Base-by-base conservation (phyloP, 352 stramenopile species). In the Phytophthora constricta region DNA sequence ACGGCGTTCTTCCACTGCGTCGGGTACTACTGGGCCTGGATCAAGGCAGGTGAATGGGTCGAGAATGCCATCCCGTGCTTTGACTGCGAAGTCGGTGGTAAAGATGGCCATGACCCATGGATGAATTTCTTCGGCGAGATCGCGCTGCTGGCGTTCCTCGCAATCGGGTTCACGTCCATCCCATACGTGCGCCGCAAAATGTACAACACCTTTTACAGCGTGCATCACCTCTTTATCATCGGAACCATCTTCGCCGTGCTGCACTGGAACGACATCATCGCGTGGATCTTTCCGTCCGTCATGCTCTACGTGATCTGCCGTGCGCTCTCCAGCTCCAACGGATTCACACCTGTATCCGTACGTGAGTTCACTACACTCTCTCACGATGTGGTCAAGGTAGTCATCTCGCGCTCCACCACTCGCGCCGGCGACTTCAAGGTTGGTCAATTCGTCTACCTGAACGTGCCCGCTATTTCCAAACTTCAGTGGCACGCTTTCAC, bases 121-220 rank as follows among this genome's bases (percentile, higher is more conserved):
- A 68, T 82, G 31, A 89, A 89, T 56, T 62, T 80, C 22, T 86
- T 86, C 42, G 77, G 80, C 5, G n/a, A 65, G 16, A 52, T 86
- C 16, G 65, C 80, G 4, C 42, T 86, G 10, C 25, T 83, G 2
- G 46, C 34, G 42, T 82, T 89, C 52, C 51, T 89, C 5, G 26
- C 65, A 23, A 82, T 89, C 51, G 76, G 67, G 0, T 45, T 77
- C 27, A 86, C 75, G 0, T 81, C 80, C 1, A 62, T 84, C 2
- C 51, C 77, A 8, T 81, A 42, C 45, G 42, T 88, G 28, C 72
- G 79, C 3, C 75, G 79, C 23, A 62, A 74, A 28, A 71, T 70
- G 37, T 88, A 82, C 61, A 66, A 79, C 26, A 61, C 63, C 3
- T 86, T 88, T 60, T 83, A 88, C 50, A 54, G 3, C 31, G 66